Conservation (phyloP, 371 early-diverging fungal genomes). For the Dichotomocladium elegans region DNA sequence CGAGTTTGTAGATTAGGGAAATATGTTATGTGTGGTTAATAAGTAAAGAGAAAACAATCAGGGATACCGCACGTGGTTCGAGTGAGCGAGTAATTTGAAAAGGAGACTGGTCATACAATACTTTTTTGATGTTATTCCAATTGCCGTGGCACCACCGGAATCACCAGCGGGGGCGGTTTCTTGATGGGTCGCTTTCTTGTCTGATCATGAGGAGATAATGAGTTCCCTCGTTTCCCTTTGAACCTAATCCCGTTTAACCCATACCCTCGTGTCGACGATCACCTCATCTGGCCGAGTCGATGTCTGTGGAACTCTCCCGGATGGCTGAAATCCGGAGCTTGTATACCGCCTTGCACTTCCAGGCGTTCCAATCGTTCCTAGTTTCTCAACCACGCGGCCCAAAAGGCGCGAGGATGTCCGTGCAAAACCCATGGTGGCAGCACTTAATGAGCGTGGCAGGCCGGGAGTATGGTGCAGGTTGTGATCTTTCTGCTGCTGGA, state of each 20-base stretch:
- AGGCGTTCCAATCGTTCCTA: conserved; percentile 8
- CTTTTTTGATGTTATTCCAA: too few relatives aligned
- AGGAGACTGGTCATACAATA: too few relatives aligned
- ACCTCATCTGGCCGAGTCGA: too few relatives aligned
- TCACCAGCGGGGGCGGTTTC: conserved; percentile 9
- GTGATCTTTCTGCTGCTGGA: neutral
- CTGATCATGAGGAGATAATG: neutral
- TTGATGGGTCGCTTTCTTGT: neutral
- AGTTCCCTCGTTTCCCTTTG: too few relatives aligned
- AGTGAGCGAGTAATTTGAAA: too few relatives aligned
- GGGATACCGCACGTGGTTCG: too few relatives aligned
- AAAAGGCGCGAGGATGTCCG: conserved; percentile 11
- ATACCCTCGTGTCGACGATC: too few relatives aligned
- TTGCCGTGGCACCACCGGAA: too few relatives aligned
- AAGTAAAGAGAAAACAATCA: too few relatives aligned
- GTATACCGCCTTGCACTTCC: conserved; percentile 1
- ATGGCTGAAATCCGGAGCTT: neutral
- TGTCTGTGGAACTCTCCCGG: neutral
- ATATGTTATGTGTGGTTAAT: too few relatives aligned
- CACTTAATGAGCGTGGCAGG: conserved; percentile 6
- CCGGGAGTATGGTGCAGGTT: conserved; percentile 3
- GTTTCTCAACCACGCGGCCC: conserved; percentile 8
- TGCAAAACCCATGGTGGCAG: conserved; percentile 11
- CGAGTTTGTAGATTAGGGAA: too few relatives aligned
- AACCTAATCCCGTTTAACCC: too few relatives aligned